Evolutionary conservation across 2,329 filamentous ascomycete genomes (phyloP).

Genomic region (Ophiostoma pallidulum): DNA sequence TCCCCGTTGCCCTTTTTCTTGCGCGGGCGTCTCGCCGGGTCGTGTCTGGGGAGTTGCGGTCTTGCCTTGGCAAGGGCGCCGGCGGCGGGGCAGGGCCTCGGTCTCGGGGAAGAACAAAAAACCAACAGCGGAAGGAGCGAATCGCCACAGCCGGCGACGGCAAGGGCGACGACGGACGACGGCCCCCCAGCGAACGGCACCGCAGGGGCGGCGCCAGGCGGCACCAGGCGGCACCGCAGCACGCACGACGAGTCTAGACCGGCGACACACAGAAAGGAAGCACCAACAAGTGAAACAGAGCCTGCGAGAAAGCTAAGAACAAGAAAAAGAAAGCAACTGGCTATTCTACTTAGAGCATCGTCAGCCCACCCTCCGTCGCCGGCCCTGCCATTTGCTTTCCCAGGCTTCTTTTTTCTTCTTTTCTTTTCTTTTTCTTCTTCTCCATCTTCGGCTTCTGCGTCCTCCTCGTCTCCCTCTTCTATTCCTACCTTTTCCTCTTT

Average conservation of each 20-base stretch:
- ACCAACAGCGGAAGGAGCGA: not conserved
- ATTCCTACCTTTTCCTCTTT: not conserved
- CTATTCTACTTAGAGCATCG: slow-evolving; percentile 7
- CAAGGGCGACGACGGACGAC: too few species aligned
- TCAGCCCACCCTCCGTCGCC: slow-evolving; percentile 6
- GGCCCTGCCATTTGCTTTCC: not conserved
- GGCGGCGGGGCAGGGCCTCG: not conserved
- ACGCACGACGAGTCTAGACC: not conserved
- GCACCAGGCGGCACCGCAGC: not conserved
- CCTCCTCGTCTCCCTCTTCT: not conserved
- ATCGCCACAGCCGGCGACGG: too few species aligned
- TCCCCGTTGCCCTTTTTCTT: not conserved
- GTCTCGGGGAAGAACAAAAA: not conserved
- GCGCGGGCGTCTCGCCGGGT: not conserved
- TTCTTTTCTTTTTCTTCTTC: not conserved
- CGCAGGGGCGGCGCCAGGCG: not conserved
- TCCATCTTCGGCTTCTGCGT: not conserved
- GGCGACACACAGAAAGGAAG: not conserved
- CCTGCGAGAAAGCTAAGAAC: not conserved
- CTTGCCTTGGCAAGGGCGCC: not conserved
- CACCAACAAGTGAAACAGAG: not conserved
- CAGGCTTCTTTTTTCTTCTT: not conserved
- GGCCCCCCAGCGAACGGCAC: too few species aligned
- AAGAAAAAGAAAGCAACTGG: slow-evolving; percentile 3
- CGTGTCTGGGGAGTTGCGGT: slow-evolving; percentile 1